Evolutionary conservation across 148 eudicot species (phyloP).

Genomic region (Cornus controversa): DNA sequence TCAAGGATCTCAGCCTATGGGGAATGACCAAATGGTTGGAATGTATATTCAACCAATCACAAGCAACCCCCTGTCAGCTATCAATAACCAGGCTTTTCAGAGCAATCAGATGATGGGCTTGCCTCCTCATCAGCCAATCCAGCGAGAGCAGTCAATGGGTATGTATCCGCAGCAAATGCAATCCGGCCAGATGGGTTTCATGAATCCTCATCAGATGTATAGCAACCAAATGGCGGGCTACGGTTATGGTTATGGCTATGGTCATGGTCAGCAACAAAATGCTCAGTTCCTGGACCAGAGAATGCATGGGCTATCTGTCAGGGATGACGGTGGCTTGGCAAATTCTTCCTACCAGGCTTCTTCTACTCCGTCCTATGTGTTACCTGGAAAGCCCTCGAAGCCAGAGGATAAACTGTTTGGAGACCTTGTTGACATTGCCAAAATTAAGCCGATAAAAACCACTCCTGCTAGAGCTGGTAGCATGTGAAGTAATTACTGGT

Average conservation of each 20-base stretch:
- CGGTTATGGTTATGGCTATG: slow-evolving; percentile 36
- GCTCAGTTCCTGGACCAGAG: slow-evolving; percentile 56
- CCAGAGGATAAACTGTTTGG: slow-evolving; percentile 90
- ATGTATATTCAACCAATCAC: slow-evolving; percentile 52
- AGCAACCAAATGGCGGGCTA: slow-evolving; percentile 68
- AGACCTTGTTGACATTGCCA: slow-evolving; percentile 84
- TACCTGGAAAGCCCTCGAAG: slow-evolving; percentile 66
- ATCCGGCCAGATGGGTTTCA: slow-evolving; percentile 56
- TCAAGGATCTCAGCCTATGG: slow-evolving; percentile 45
- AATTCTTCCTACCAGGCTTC: slow-evolving; percentile 33
- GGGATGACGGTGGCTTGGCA: slow-evolving; percentile 38
- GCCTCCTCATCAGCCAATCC: slow-evolving; percentile 61
- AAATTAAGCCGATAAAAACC: slow-evolving; percentile 59
- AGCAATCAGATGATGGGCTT: slow-evolving; percentile 22
- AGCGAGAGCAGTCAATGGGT: slow-evolving; percentile 44
- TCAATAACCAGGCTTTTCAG: slow-evolving; percentile 28
- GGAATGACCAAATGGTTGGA: slow-evolving; percentile 42
- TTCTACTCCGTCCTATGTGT: slow-evolving; percentile 50
- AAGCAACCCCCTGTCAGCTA: slow-evolving; percentile 33
- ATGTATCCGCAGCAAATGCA: slow-evolving; percentile 69
- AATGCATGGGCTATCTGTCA: slow-evolving; percentile 63
- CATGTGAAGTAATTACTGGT: slow-evolving; percentile 42
- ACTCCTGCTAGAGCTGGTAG: slow-evolving; percentile 67
- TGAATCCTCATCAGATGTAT: slow-evolving; percentile 75
- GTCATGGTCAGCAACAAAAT: slow-evolving; percentile 57